Percentiles rank a stretch among this genome's conserved stretches.
phyloP scores from a whole-genome alignment of 1,284 basidiomycete species.

The Schizophyllum commune region DNA sequence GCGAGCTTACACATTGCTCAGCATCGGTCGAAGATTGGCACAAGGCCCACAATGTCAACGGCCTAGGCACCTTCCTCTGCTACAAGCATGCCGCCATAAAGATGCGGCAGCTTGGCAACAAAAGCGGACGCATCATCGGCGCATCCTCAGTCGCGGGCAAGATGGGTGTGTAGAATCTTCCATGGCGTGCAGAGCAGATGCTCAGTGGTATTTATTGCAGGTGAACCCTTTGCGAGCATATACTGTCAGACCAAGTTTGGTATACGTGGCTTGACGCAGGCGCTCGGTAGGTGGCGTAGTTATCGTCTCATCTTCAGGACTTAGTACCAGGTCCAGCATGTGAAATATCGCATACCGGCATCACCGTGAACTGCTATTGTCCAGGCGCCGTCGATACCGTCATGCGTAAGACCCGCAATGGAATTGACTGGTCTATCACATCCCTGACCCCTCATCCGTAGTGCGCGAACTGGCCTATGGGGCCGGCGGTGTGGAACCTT shows the following conservation, averaged over 20 bases:
- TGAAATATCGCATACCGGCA: conserved; percentile 34
- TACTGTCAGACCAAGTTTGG: conserved; percentile 22
- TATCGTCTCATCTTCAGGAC: not conserved
- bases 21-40: conserved; percentile 21
- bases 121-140: conserved; percentile 29
- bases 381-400: conserved; percentile 31
- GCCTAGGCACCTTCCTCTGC: conserved; percentile 25
- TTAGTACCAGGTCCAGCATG: conserved; percentile 18
- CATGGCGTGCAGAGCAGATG: not conserved
- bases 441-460: too few species aligned
- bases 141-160: conserved; percentile 30
- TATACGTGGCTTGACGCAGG: conserved; percentile 20
- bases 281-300: conserved; percentile 14
- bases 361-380: conserved; percentile 47
- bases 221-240: conserved; percentile 10
- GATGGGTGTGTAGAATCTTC: conserved; percentile 19
- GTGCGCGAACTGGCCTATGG: not conserved
- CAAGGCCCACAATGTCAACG: conserved; percentile 23
- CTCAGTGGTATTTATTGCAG: not conserved
- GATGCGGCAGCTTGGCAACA: conserved; percentile 31
- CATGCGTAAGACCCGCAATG: conserved; percentile 29
- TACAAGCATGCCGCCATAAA: conserved; percentile 31
- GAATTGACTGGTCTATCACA: too few species aligned
- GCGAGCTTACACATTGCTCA: conserved; percentile 2
- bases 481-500: not conserved